Evolutionary conservation across 2,329 filamentous ascomycete genomes (phyloP).

Genomic region (Sporothrix curviconia): DNA sequence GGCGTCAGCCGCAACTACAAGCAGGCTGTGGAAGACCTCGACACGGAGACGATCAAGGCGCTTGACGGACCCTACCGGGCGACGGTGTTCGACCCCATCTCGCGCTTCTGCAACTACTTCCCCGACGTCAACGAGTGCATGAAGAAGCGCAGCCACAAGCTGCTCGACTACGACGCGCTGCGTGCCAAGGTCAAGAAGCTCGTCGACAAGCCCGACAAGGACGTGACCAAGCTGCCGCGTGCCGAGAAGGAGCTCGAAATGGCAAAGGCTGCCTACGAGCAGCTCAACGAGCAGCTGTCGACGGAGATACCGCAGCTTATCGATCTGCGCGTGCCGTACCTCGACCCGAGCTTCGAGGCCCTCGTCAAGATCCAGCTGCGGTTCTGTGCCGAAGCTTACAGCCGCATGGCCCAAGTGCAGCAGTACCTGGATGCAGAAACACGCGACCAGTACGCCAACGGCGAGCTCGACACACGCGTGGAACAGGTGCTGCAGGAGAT

Average conservation of each 20-base stretch:
- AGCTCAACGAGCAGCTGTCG: slow-evolving; percentile 93
- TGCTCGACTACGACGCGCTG: slow-evolving; percentile 95
- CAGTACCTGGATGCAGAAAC: slow-evolving; percentile 96
- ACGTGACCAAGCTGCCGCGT: slow-evolving; percentile 89
- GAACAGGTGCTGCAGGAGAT: slow-evolving; percentile 97
- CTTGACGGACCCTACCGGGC: slow-evolving; percentile 92
- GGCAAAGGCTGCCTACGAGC: slow-evolving; percentile 87
- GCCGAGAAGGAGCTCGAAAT: slow-evolving; percentile 96
- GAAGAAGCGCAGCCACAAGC: slow-evolving; percentile 97
- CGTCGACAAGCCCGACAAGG: slow-evolving; percentile 97
- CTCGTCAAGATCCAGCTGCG: slow-evolving; percentile 97
- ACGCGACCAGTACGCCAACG: slow-evolving; percentile 89
- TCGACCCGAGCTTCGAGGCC: slow-evolving; percentile 94
- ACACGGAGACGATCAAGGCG: slow-evolving; percentile 97
- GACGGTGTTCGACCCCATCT: slow-evolving; percentile 92
- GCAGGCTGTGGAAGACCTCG: slow-evolving; percentile 94
- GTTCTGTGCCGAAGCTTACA: slow-evolving; percentile 97
- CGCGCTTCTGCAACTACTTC: slow-evolving; percentile 95
- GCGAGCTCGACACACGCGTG: slow-evolving; percentile 82
- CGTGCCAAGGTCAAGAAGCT: slow-evolving; percentile 95
- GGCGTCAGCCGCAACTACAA: slow-evolving; percentile 97
- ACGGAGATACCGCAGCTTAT: slow-evolving; percentile 91
- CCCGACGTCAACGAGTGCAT: slow-evolving; percentile 99
- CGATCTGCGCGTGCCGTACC: slow-evolving; percentile 90
- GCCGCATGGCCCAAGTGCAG: slow-evolving; percentile 96